Evolutionary conservation across 129 eudicot species (phyloP).

Genomic region (Arctium minus): DNA sequence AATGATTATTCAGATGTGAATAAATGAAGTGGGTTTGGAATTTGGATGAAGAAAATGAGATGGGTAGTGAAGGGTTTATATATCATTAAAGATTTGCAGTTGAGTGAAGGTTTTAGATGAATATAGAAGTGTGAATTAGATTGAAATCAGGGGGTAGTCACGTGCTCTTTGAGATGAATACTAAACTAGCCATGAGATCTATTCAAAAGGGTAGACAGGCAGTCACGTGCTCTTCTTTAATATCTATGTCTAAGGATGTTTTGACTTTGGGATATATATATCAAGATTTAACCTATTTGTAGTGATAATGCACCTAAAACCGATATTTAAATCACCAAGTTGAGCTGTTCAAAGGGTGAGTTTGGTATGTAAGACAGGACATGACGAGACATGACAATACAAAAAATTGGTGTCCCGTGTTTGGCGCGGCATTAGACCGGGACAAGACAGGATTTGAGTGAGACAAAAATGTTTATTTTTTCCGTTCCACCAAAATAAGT

Average conservation of each 20-base stretch:
- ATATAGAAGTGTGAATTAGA: neutral
- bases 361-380: too few relatives aligned
- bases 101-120: slow-evolving; percentile 6
- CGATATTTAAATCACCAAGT: neutral
- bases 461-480: too few relatives aligned
- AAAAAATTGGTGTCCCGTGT: too few relatives aligned
- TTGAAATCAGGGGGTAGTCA: slow-evolving; percentile 20
- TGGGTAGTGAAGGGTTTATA: slow-evolving; percentile 16
- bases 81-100: neutral
- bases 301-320: neutral
- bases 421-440: too few relatives aligned
- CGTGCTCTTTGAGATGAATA: slow-evolving; percentile 3
- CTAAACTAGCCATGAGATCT: slow-evolving; percentile 11
- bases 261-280: slow-evolving; percentile 17
- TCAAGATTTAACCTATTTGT: neutral
- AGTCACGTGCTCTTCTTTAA: slow-evolving; percentile 31
- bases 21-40: neutral
- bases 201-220: slow-evolving; percentile 8
- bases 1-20: neutral
- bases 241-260: slow-evolving; percentile 11
- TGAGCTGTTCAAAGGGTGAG: neutral
- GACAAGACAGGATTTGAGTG: too few relatives aligned
- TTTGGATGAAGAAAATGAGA: slow-evolving; percentile 13
- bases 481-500: too few relatives aligned
- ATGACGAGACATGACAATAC: too few relatives aligned